These are phyloP conservation scores for Fusarium sp. DNA, from an alignment of 2,329 filamentous ascomycete genomes.

Conservation along the genomic window DNA sequence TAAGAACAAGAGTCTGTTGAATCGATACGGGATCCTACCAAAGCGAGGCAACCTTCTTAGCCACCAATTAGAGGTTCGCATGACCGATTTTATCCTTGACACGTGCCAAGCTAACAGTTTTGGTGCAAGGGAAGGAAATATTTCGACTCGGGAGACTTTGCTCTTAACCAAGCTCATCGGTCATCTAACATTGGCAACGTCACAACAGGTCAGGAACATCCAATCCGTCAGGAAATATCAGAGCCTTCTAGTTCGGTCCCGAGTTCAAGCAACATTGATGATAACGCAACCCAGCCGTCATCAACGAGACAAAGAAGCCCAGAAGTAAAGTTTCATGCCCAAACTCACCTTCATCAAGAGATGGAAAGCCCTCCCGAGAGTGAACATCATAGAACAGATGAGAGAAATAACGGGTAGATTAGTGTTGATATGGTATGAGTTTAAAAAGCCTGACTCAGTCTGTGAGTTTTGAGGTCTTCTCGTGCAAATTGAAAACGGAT, in stretches of 20 bases:
- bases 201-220: constrained; percentile 29
- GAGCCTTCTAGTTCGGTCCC: constrained; percentile 22
- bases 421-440: not conserved
- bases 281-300: not conserved
- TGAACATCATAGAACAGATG: not conserved
- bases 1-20: not conserved
- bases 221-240: constrained; percentile 22
- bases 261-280: constrained; percentile 25
- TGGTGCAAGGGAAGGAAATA: constrained; percentile 18
- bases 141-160: constrained; percentile 38
- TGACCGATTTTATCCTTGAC: not conserved
- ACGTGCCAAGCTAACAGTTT: not conserved
- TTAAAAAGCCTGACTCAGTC: accelerated
- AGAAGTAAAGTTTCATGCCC: not conserved
- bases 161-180: constrained; percentile 28
- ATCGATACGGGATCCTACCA: constrained; percentile 17
- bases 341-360: constrained; percentile 10
- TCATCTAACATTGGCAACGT: constrained; percentile 29
- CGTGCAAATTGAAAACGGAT: not conserved
- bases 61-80: constrained; percentile 29
- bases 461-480: too few relatives aligned
- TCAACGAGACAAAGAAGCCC: not conserved
- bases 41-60: constrained; percentile 23
- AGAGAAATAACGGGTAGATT: not conserved
- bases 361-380: not conserved